Evolutionary conservation across 176 grass and related monocot species (phyloP).

Genomic region (Triticum turgidum): DNA sequence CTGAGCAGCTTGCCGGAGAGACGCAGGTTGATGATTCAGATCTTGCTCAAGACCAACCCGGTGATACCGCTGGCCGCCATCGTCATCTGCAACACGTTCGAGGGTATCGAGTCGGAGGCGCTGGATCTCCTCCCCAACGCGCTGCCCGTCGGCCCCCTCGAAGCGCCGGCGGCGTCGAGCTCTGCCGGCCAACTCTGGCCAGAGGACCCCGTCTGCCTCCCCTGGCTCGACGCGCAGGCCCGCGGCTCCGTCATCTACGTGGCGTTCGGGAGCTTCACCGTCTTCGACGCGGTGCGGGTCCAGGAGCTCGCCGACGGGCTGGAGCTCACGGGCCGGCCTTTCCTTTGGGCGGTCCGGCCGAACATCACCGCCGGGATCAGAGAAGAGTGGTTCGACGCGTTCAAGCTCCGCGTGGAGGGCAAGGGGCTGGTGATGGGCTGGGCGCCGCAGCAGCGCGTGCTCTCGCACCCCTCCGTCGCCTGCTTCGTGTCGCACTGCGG

Average conservation of each 20-base stretch:
- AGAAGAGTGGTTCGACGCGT: conserved; percentile 38
- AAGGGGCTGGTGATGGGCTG: conserved; percentile 47
- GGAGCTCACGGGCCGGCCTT: conserved; percentile 31
- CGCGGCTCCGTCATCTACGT: conserved; percentile 52
- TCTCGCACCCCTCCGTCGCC: conserved; percentile 39
- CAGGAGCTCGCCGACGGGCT: conserved; percentile 62
- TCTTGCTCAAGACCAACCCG: not conserved
- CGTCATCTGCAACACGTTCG: conserved; percentile 73
- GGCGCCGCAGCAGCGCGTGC: conserved; percentile 53
- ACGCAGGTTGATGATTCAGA: not conserved
- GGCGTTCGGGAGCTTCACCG: conserved; percentile 60
- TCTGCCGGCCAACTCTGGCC: conserved; percentile 43
- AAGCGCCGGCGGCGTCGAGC: not conserved
- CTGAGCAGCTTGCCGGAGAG: not conserved
- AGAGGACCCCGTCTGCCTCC: conserved; percentile 28
- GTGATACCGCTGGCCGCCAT: not conserved
- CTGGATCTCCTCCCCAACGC: conserved; percentile 33
- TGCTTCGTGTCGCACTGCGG: conserved; percentile 57
- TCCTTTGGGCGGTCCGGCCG: conserved; percentile 62
- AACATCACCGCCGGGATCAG: conserved; percentile 25
- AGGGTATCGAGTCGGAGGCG: conserved; percentile 38
- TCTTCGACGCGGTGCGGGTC: conserved; percentile 35
- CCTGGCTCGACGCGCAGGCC: conserved; percentile 58
- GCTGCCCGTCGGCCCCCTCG: conserved; percentile 46
- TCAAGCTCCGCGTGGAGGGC: not conserved